Base-by-base conservation (phyloP, 1,139 yeast species). In the Candida gigantensis region DNA sequence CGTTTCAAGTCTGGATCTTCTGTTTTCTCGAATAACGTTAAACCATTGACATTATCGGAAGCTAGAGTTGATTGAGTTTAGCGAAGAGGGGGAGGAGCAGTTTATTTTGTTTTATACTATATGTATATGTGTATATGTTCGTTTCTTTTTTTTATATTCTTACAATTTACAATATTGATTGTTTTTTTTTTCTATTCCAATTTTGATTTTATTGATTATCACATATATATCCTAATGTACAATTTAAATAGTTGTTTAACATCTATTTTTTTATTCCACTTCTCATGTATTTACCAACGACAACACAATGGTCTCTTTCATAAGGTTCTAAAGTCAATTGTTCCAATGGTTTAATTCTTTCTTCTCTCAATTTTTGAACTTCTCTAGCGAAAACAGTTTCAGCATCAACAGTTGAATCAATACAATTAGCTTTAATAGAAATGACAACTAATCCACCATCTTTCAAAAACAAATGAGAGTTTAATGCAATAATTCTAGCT, bases 371-470 rank as follows among this genome's bases (percentile, higher is more conserved):
- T 72, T 92, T 92, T 73, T 92, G 97, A 45, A 92, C 97, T 76
- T 92, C 98, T 76, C 97, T 88, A 47, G 98, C 97, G 64, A 92
- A 92, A 48, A 92, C 98, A 44, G 97, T 90, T 77, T 92, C 97
- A 52, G 98, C 98, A 65, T 90, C 97, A 45, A 92, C 97, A 45
- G 98, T 92, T 37, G 97, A 92, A 73, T 92, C 98, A 66, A 92
- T 92, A 88, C 97, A 92, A 88, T 92, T 92, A 57, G 98, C 97
- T 81, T 92, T 90, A 73, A 92, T 90, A 58, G 97, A 89, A 62
- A 92, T 92, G 51, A 92, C 94, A 54, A 92, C 97, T 64, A 95
- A 94, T 72, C 98, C 98, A 71, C 84, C 89, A 69, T 92, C 97
- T 73, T 94, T 92, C 65, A 92, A 79, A 84, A 92, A 92, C 79